Conservation (phyloP, 148 eudicot species). For the Nepenthes mirabilis region DNA sequence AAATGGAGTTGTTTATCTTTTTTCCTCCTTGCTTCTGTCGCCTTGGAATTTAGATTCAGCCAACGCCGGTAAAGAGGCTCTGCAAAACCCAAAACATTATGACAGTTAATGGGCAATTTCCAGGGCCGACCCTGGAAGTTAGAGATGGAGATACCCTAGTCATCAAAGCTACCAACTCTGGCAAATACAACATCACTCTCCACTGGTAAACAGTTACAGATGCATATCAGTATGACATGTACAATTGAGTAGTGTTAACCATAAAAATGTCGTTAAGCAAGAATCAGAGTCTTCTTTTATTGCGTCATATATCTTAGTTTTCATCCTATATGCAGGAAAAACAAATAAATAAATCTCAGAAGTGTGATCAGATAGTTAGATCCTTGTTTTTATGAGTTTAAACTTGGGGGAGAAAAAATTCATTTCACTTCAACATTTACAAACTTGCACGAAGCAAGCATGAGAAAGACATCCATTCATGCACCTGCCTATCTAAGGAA, state of each 20-base stretch:
- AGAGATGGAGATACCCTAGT: slow-evolving; percentile 63
- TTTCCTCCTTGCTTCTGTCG: not conserved
- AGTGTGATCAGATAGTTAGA: too few relatives aligned
- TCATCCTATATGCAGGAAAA: too few relatives aligned
- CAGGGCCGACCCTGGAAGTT: slow-evolving; percentile 70
- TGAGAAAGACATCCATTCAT: not conserved
- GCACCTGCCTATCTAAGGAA: not conserved
- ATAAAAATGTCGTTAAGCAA: not conserved
- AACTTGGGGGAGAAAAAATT: too few relatives aligned
- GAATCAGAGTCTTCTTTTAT: not conserved
- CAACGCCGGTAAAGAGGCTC: slow-evolving; percentile 50
- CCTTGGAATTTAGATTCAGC: slow-evolving; percentile 42
- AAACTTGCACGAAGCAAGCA: not conserved
- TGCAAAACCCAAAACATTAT: slow-evolving; percentile 52
- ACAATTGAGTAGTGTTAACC: not conserved
- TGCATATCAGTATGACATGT: too few relatives aligned
- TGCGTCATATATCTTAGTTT: not conserved
- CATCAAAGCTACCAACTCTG: slow-evolving; percentile 49
- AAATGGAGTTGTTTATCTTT: not conserved
- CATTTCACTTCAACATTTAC: too few relatives aligned
- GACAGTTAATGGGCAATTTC: slow-evolving; percentile 84
- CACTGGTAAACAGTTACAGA: slow-evolving; percentile 53
- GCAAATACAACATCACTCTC: slow-evolving; percentile 57
- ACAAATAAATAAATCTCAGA: too few relatives aligned
- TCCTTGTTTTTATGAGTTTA: too few relatives aligned